A percentile compares a stretch with the other conserved stretches of the same genome.
phyloP scores from a whole-genome alignment of 805 yeast genomes.

The Candida sakaeoensis region DNA sequence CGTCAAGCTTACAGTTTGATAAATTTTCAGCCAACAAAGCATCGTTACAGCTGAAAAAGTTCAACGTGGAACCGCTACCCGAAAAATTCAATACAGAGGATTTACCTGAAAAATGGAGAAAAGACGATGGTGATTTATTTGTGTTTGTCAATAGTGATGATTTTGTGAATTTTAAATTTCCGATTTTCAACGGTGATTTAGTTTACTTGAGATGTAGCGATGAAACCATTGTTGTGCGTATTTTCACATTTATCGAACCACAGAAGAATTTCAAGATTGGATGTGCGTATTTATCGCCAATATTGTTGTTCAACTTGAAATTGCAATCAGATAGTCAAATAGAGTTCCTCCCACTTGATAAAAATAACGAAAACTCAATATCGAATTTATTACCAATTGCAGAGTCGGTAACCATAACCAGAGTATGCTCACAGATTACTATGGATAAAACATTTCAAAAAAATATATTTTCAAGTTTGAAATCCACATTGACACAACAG shows the following conservation, averaged over 20 bases:
- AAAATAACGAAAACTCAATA: conserved; percentile 14
- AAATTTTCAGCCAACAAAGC: neutral
- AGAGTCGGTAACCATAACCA: conserved; percentile 57
- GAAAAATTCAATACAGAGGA: conserved; percentile 22
- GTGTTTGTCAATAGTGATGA: conserved; percentile 44
- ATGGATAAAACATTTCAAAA: conserved; percentile 61
- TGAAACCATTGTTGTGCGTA: conserved; percentile 28
- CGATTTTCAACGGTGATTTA: conserved; percentile 67
- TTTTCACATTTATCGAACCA: conserved; percentile 66
- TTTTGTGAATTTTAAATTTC: conserved; percentile 48
- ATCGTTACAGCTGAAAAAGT: conserved; percentile 12
- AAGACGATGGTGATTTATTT: conserved; percentile 37
- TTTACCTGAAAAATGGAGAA: conserved; percentile 19
- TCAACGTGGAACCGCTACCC: conserved; percentile 27
- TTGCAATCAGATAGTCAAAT: conserved; percentile 21
- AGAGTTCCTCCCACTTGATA: conserved; percentile 17
- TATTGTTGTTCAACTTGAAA: conserved; percentile 49
- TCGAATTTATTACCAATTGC: conserved; percentile 47
- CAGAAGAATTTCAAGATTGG: conserved; percentile 35
- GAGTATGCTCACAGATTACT: conserved; percentile 67
- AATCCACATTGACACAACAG: conserved; percentile 55
- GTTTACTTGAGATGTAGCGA: conserved; percentile 29
- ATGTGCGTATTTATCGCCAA: conserved; percentile 58
- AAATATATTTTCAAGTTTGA: conserved; percentile 56
- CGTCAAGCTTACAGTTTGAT: conserved; percentile 23